These are phyloP conservation scores for Tolypocladium ovalisporum DNA, from an alignment of 2,329 filamentous ascomycete genomes.

Conservation along the genomic window DNA sequence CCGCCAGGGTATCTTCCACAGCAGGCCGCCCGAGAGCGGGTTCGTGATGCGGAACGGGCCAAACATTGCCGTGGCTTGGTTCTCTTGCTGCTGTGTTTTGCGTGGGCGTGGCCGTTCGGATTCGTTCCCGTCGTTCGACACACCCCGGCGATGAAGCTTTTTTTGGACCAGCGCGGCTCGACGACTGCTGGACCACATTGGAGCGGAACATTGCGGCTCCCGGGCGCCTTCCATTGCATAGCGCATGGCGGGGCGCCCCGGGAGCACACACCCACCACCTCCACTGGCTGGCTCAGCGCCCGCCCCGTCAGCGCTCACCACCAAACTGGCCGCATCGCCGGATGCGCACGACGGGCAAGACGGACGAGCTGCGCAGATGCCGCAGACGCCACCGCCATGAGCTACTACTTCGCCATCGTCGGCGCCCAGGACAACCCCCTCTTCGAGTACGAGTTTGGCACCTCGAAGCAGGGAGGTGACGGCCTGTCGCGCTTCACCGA, in stretches of 20 bases:
- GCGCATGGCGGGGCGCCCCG: background rate
- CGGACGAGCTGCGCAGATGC: background rate
- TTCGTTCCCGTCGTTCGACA: background rate
- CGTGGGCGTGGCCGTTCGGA: background rate
- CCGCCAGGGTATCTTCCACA: slow-evolving; percentile 97
- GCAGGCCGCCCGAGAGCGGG: slow-evolving; percentile 65
- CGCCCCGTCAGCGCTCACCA: background rate
- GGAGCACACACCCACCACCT: background rate
- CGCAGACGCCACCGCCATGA: slow-evolving; percentile 50
- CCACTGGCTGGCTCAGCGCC: too few species aligned
- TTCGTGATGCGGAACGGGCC: slow-evolving; percentile 72
- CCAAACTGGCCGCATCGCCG: background rate
- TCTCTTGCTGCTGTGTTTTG: too few species aligned
- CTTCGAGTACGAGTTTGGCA: slow-evolving; percentile 95
- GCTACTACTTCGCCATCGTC: slow-evolving; percentile 96
- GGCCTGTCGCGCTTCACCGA: slow-evolving; percentile 81
- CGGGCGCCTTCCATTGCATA: slow-evolving; percentile 5
- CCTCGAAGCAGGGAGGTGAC: slow-evolving; percentile 90
- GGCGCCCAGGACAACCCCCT: slow-evolving; percentile 92
- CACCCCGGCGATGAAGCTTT: background rate
- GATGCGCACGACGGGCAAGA: background rate
- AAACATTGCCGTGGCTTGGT: slow-evolving; percentile 51
- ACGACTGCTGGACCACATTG: slow-evolving; percentile 6
- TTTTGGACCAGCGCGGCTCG: background rate
- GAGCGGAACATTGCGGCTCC: slow-evolving; percentile 17